Evolutionary conservation across 805 yeast species (phyloP), one percentile per base, ranked within the genome.

Genomic region (Yarrowia sp.): DNA sequence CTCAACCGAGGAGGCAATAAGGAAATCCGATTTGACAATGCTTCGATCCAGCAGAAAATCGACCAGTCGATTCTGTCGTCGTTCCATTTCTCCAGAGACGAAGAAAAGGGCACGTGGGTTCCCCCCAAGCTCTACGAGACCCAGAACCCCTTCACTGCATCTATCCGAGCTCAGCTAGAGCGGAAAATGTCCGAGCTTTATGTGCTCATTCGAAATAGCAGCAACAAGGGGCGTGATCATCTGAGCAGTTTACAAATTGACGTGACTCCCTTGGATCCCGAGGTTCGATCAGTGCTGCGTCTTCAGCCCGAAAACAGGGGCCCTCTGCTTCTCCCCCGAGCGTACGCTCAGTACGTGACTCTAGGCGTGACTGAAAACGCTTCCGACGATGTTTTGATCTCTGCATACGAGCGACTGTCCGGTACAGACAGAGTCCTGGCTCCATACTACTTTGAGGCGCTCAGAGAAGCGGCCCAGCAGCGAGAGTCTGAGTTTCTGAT

Each of bases 381-480:
- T 41, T 51, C 65, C 26, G 88, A 85, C 67, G 77, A 79, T 17
- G 72, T 78, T 33, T 76, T 88, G 12, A 77, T 79, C 14, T 75
- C 76, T 19, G 78, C 83, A 41, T 88, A 82, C 70, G 78, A 81
- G 21, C 71, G 73, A 0, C 78, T 81, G 63, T 69, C 72, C 4
- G 61, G 67, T 0, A 65, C 77, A 56, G 90, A 87, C 71, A 80
- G 82, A 0, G 71, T 68, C 0, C 76, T 80, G 52, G 67, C 71
- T 1, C 85, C 88, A 0, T 72, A 76, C 35, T 87, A 86, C 68
- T 81, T 84, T 68, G 92, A 88, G 71, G 82, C 87, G 0, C 72
- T 88, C 35, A 76, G 74, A 7, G 80, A 75, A 41, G 76, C 87
- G 40, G 81, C 88, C 0, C 79, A 81, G n/a, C 68, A 75, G 0